Conservation (phyloP, 176 grass and related monocot species). For the Avena insularis region DNA sequence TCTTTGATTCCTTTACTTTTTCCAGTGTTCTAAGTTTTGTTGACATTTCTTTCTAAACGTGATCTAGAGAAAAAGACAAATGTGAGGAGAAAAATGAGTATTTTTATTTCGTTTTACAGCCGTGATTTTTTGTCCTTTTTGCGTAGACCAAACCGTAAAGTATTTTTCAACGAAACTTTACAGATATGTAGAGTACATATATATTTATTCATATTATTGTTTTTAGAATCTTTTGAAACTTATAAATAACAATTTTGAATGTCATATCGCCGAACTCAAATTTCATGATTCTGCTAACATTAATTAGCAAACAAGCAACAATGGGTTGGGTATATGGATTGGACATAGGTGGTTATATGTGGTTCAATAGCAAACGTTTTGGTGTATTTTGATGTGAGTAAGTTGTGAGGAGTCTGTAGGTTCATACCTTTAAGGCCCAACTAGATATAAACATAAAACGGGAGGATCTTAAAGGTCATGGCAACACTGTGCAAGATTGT, state of each 20-base stretch:
- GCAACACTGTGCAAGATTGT: background rate
- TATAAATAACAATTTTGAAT: too few relatives aligned
- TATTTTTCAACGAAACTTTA: too few relatives aligned
- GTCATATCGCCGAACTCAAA: too few relatives aligned
- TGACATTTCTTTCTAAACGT: too few relatives aligned
- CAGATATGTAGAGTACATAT: too few relatives aligned
- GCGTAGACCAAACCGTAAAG: too few relatives aligned
- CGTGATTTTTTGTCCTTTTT: too few relatives aligned
- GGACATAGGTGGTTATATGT: background rate
- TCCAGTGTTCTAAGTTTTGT: background rate
- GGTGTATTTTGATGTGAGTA: background rate
- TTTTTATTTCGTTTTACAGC: too few relatives aligned
- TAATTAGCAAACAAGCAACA: background rate
- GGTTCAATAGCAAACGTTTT: background rate
- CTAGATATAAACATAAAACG: background rate
- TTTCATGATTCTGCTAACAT: background rate
- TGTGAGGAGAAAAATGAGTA: too few relatives aligned
- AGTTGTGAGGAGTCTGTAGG: background rate
- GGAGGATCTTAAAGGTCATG: conserved; percentile 1
- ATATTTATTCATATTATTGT: too few relatives aligned
- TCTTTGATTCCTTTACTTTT: conserved; percentile 5
- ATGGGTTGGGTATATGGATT: background rate
- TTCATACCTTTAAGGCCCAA: background rate
- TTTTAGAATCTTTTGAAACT: too few relatives aligned
- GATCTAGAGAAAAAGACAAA: too few relatives aligned